Evolutionary conservation across 2,329 filamentous ascomycete genomes (phyloP).

Genomic region (Epichloe uncinata): DNA sequence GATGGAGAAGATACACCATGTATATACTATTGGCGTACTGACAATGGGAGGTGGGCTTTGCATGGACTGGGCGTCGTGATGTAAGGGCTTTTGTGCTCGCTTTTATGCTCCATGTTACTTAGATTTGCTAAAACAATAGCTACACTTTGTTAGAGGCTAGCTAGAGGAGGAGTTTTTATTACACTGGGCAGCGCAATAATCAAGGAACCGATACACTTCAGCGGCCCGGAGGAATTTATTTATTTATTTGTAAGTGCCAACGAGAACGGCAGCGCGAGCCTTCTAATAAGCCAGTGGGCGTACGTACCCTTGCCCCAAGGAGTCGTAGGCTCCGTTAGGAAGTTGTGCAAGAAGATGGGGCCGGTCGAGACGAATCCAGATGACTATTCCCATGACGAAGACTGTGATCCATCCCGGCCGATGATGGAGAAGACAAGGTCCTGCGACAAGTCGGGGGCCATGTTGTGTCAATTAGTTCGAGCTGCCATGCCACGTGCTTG

Average conservation of each 20-base stretch:
- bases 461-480: too few species aligned
- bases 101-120: background rate
- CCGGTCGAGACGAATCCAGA: constrained; percentile 44
- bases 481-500: too few species aligned
- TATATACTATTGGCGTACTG: background rate
- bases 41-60: background rate
- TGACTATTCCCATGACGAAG: constrained; percentile 35
- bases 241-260: constrained; percentile 30
- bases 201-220: constrained; percentile 29
- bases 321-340: constrained; percentile 54
- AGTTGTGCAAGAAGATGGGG: constrained; percentile 57
- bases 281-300: constrained; percentile 47
- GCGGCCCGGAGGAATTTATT: constrained; percentile 28
- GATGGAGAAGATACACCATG: background rate
- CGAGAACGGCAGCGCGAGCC: constrained; percentile 27
- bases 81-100: background rate
- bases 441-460: constrained; percentile 7
- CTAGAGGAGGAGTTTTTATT: too few species aligned
- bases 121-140: background rate
- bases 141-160: too few species aligned
- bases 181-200: constrained; percentile 25
- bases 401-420: constrained; percentile 28
- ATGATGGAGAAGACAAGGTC: background rate
- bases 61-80: background rate
- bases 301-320: constrained; percentile 47